Base-by-base conservation (phyloP, 768 basidiomycete genomes). In the Phanerochaete carnosa region DNA sequence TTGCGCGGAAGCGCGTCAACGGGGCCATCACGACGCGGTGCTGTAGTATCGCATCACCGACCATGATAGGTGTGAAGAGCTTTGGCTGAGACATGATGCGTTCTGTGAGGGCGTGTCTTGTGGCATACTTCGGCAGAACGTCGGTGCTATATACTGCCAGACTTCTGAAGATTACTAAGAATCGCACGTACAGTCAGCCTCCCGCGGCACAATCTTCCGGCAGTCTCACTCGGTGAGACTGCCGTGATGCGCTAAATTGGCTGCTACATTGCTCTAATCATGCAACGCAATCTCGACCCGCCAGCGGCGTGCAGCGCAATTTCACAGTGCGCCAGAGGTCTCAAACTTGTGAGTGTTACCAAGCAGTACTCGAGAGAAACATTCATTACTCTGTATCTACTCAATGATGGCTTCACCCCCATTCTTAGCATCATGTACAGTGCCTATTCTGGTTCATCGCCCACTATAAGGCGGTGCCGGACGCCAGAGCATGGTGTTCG, bases 1-100 rank as follows among this genome's bases (percentile, higher is more conserved):
- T 68, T 19, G 78, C 78, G 35, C 79, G 74, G 69, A 60, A 12
- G 6, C 84, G 78, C 0, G 84, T 87, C 23, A 83, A 62, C 2
- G 86, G 86, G 0, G 84, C 79, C 46, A 84, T 75, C 3, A 81
- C 81, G 39, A 85, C 72, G 1, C 85, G 77, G 69, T 87, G 84
- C 25, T 73, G 57, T 25, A 84, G 74, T 1, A 65, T 54, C 6
- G 79, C 45, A 0, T 65, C 58, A 39, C 84, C 84, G 28, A 85
- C 72, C 53, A 68, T 65, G 62, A 79, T 75, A 15, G 83, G 79
- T 37, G 75, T 73, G 69, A 85, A 85, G 37, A 84, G 79, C 39
- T 37, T 55, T 55, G 22, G 63, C 56, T 13, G 37, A 2, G 57
- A 55, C 54, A 39, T 55, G n/a, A 1, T 2, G 15, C 33, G 26